Conservation (phyloP, 2,329 filamentous ascomycete species). For the Cladosporium sp. region DNA sequence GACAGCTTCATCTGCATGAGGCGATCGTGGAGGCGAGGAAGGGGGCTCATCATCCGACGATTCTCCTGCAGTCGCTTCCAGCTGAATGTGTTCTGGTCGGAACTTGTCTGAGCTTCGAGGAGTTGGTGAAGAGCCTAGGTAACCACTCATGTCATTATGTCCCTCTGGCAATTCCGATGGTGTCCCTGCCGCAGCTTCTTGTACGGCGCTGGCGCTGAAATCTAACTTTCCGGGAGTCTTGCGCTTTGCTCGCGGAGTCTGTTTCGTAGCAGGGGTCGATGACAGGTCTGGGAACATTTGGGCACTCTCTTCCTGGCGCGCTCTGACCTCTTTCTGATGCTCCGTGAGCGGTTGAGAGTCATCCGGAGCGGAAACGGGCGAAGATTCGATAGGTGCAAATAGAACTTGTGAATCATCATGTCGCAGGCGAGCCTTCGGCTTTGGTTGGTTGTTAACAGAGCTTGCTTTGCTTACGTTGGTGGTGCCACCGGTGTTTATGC, state of each 20-base stretch:
- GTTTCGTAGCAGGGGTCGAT: constrained; percentile 45
- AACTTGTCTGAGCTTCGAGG: constrained; percentile 34
- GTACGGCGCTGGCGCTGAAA: constrained; percentile 19
- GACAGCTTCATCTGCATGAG: background rate
- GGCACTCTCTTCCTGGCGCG: constrained; percentile 61
- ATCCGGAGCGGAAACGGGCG: constrained; percentile 39
- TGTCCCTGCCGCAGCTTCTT: constrained; percentile 34
- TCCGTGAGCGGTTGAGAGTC: constrained; percentile 75
- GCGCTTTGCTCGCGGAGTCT: constrained; percentile 10
- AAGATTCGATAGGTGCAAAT: constrained; percentile 64
- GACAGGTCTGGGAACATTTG: constrained; percentile 64
- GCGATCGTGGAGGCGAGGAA: constrained; percentile 10
- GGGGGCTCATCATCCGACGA: constrained; percentile 4
- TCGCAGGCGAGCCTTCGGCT: constrained; percentile 47
- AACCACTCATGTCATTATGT: constrained; percentile 39
- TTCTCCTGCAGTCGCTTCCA: background rate
- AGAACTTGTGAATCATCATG: constrained; percentile 81
- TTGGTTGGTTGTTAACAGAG: background rate
- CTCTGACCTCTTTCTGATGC: constrained; percentile 70
- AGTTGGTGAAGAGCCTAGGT: constrained; percentile 50
- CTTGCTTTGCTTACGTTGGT: constrained; percentile 1
- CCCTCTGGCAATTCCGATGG: constrained; percentile 37
- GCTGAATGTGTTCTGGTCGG: background rate
- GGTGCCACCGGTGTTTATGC: constrained; percentile 2
- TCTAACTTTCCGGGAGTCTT: constrained; percentile 24